Conservation (phyloP, 2,329 filamentous ascomycete species). For the Dactylellina cionopaga region DNA sequence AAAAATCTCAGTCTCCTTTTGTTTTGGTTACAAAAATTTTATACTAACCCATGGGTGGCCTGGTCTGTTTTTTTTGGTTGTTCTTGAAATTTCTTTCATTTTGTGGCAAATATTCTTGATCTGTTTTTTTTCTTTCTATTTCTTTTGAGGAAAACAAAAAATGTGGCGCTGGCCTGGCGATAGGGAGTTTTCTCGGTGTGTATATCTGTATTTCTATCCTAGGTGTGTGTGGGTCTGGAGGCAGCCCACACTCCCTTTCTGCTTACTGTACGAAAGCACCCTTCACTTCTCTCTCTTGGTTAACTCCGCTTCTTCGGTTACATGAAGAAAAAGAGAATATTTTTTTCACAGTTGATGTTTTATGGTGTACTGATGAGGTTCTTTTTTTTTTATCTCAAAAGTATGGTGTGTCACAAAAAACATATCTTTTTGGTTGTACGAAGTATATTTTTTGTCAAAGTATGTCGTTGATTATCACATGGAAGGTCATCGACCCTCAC, state of each 20-base stretch:
- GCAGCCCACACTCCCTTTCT: constrained; percentile 11
- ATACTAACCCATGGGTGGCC: constrained; percentile 29
- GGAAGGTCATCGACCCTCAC: no score
- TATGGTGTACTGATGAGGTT: no score
- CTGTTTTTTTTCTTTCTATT: not conserved
- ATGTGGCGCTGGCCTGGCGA: constrained; percentile 32
- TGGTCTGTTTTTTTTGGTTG: constrained; percentile 25
- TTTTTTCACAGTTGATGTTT: no score
- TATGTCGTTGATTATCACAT: no score
- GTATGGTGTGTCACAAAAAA: no score
- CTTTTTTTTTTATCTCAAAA: no score
- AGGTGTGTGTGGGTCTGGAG: not conserved
- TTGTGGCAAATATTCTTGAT: not conserved
- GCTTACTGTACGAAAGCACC: no score
- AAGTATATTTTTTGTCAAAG: no score
- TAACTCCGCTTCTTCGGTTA: not conserved
- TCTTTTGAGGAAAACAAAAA: no score
- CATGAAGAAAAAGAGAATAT: not conserved
- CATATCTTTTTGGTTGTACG: no score
- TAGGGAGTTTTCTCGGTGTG: constrained; percentile 37
- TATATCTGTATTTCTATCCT: constrained; percentile 24
- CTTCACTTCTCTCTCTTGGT: not conserved
- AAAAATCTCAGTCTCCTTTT: constrained; percentile 27
- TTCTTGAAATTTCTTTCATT: not conserved
- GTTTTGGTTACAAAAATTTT: constrained; percentile 22